These are phyloP conservation scores for Globisporangium canariense DNA, from an alignment of 352 stramenopile species.

Conservation along the genomic window DNA sequence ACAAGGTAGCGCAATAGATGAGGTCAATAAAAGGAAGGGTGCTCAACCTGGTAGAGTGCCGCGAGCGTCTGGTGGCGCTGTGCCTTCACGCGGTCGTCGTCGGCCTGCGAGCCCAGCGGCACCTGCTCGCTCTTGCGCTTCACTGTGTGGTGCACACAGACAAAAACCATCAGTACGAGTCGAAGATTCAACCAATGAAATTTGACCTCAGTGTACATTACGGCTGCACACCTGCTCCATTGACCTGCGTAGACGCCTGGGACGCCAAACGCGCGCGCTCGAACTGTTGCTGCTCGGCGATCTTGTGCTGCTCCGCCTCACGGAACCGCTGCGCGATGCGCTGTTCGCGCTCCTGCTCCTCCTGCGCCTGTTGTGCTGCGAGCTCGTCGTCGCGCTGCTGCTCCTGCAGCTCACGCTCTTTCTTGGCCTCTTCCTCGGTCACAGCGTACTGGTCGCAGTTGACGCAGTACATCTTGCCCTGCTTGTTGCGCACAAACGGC, in stretches of 20 bases:
- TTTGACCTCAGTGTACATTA: not conserved
- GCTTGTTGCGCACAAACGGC: constrained; percentile 73
- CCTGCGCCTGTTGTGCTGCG: constrained; percentile 32
- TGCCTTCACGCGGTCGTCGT: constrained; percentile 38
- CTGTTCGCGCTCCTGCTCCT: constrained; percentile 31
- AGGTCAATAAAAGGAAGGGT: constrained; percentile 39
- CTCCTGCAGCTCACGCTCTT: constrained; percentile 39
- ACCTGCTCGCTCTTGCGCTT: constrained; percentile 55
- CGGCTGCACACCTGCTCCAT: constrained; percentile 23
- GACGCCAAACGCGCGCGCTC: constrained; percentile 11
- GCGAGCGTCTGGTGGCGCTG: constrained; percentile 58
- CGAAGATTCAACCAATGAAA: no score
- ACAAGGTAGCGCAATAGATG: constrained; percentile 6
- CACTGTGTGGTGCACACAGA: not conserved
- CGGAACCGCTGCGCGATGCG: constrained; percentile 65
- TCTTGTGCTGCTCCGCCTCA: constrained; percentile 57
- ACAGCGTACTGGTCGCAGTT: constrained; percentile 73
- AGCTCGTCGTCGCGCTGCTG: constrained; percentile 41
- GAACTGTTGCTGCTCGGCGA: constrained; percentile 26
- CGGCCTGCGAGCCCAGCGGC: constrained; percentile 18
- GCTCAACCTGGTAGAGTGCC: constrained; percentile 69
- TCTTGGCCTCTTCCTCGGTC: constrained; percentile 65
- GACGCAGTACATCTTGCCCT: constrained; percentile 80
- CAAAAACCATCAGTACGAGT: not conserved
- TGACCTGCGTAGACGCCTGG: constrained; percentile 1